These are phyloP conservation scores for Alternaria panax DNA, from an alignment of 2,329 filamentous ascomycete species.

Conservation along the genomic window DNA sequence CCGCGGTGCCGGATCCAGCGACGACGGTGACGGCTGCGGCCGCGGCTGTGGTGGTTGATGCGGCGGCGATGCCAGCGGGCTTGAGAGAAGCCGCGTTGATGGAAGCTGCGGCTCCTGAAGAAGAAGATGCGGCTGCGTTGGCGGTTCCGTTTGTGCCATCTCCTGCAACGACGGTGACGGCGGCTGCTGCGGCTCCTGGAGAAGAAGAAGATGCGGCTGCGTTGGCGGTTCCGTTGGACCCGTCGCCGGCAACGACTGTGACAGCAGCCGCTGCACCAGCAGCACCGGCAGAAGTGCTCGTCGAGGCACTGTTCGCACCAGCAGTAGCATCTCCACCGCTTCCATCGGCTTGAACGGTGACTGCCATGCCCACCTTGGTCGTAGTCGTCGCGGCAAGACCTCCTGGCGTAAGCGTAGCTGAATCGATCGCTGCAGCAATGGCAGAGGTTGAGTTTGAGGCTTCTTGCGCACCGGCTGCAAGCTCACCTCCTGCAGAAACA, in stretches of 20 bases:
- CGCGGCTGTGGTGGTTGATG: conserved; percentile 17
- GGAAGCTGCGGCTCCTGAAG: conserved; percentile 9
- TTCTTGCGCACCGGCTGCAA: conserved; percentile 14
- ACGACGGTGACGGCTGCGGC: conserved; percentile 31
- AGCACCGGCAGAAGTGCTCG: background rate
- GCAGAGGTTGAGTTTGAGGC: conserved; percentile 18
- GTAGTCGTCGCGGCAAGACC: conserved; percentile 32
- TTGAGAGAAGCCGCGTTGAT: conserved; percentile 18
- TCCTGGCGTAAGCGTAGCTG: conserved; percentile 31
- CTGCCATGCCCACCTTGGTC: conserved; percentile 19
- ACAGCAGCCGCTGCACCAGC: conserved; percentile 18
- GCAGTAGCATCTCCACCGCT: conserved; percentile 3
- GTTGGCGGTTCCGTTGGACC: conserved; percentile 14
- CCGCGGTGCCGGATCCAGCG: conserved; percentile 19
- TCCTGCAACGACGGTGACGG: conserved; percentile 28
- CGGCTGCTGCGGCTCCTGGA: background rate
- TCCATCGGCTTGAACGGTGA: conserved; percentile 29
- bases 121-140: conserved; percentile 25
- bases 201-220: conserved; percentile 22
- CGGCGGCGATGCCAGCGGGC: conserved; percentile 21
- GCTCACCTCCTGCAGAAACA: conserved; percentile 24
- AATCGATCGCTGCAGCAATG: conserved; percentile 22
- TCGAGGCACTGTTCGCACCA: conserved; percentile 2
- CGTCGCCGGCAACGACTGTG: conserved; percentile 30
- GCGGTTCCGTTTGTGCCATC: conserved; percentile 13